A percentile compares a stretch with the other conserved stretches of the same genome.
These are phyloP conservation scores for Lachnellula cervina DNA, from an alignment of 2,329 filamentous ascomycete genomes.

Conservation along the genomic window DNA sequence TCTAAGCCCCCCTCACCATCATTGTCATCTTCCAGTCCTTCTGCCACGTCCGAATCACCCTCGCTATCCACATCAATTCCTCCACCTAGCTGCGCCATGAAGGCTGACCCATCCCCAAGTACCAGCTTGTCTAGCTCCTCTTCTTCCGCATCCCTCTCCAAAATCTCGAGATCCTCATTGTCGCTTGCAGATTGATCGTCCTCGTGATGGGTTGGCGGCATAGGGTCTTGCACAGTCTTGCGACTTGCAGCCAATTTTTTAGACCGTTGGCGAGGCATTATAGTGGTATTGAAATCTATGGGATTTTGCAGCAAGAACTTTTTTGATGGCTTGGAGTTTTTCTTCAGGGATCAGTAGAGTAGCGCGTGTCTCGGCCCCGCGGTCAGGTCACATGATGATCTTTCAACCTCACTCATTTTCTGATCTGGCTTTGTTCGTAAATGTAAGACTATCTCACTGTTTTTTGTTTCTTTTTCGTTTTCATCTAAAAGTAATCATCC, in stretches of 20 bases:
- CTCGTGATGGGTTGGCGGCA: constrained; percentile 2
- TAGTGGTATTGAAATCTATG: constrained; percentile 3
- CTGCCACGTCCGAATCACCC: constrained; percentile 15
- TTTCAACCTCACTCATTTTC: not conserved
- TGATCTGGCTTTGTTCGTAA: too few species aligned
- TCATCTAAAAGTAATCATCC: not conserved
- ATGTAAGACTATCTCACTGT: not conserved
- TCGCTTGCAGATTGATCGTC: constrained; percentile 20
- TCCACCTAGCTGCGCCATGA: constrained; percentile 66
- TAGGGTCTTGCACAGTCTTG: constrained; percentile 7
- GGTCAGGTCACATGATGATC: not conserved
- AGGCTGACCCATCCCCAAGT: constrained; percentile 81
- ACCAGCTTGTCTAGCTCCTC: constrained; percentile 83
- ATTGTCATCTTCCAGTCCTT: constrained; percentile 32
- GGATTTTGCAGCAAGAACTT: not conserved
- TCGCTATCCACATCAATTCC: constrained; percentile 36
- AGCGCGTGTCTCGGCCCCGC: not conserved
- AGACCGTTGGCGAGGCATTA: constrained; percentile 29
- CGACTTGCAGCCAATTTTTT: constrained; percentile 23
- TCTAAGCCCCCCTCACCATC: constrained; percentile 52
- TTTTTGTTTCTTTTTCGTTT: not conserved
- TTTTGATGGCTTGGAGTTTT: not conserved
- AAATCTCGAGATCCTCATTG: constrained; percentile 30
- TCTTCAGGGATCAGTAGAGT: not conserved
- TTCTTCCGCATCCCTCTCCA: constrained; percentile 76